Conservation (phyloP, 768 basidiomycete genomes). For the Tulasnella sp. region DNA sequence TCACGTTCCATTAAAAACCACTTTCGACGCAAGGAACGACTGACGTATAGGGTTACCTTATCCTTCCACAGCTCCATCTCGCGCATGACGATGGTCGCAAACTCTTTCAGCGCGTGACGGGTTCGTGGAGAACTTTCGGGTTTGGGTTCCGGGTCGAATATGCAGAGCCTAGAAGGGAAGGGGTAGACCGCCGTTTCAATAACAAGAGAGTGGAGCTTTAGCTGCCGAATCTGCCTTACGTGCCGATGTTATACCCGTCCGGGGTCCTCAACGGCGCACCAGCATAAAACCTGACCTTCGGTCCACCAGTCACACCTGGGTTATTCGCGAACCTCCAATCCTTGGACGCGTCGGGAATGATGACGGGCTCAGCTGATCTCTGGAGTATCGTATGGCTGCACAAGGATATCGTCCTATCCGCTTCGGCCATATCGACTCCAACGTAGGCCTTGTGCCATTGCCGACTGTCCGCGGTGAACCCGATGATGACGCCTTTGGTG, state of each 20-base stretch:
- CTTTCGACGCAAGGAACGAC: neutral
- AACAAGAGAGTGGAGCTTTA: neutral
- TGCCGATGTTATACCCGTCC: conserved; percentile 83
- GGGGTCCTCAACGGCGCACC: conserved; percentile 85
- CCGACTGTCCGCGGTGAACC: conserved; percentile 76
- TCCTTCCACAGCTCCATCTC: conserved; percentile 96
- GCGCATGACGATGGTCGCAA: conserved; percentile 89
- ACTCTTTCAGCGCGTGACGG: conserved; percentile 89
- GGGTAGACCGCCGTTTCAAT: too few species aligned
- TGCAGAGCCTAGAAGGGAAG: conserved; percentile 66
- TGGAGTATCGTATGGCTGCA: conserved; percentile 82
- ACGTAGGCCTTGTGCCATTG: conserved; percentile 91
- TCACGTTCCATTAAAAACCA: neutral
- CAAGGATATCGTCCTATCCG: conserved; percentile 62
- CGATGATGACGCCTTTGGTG: conserved; percentile 78
- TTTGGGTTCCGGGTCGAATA: conserved; percentile 79
- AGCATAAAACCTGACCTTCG: conserved; percentile 82
- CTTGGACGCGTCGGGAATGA: conserved; percentile 68
- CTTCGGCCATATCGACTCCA: conserved; percentile 47
- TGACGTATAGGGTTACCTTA: conserved; percentile 51
- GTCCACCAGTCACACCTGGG: conserved; percentile 63
- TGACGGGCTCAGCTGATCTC: conserved; percentile 78
- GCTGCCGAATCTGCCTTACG: conserved; percentile 44
- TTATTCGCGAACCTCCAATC: conserved; percentile 90
- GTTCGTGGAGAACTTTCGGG: conserved; percentile 85